Base-by-base conservation (phyloP, 305 asterid species). In the Fraxinus sp. region DNA sequence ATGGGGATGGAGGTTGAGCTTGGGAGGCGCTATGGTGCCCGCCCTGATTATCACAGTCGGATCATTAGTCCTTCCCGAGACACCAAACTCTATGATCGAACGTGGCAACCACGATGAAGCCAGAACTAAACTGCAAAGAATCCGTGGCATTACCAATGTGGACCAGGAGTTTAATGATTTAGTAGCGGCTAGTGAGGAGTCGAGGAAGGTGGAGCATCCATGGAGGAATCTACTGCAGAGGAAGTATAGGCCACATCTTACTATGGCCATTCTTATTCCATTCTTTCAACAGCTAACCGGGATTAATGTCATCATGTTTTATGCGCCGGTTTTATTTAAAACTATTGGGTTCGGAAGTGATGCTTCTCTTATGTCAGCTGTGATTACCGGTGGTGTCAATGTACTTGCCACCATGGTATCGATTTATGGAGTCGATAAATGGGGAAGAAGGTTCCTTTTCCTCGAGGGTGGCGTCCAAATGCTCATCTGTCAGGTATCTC, bases 261-360 rank as follows among this genome's bases (percentile, higher is more conserved):
- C 95, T 0, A 93, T 93, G 97, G 98, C 98, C 1, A 82, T 95
- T 0, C 72, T 80, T 8, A 92, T 94, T 18, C 98, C 98, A 0
- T 88, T 88, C 80, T 92, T 93, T 79, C 98, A 95, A 77, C 98
- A 95, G 83, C 90, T 95, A 14, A 92, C 98, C 0, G 98, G 98
- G n/a, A 93, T 94, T 16, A 94, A 94, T 5, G 97, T 94, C 62
- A 92, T 94, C 83, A 91, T 91, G 90, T 92, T 93, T 70, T 95
- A 93, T 26, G 98, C 98, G 0, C 98, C 98, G 0, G 97, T 93
- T 5, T 70, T 95, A 86, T 93, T 95, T 35, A 88, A 86, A 59
- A 95, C 98, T 0, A 90, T 95, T 9, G 98, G 98, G 1, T 95
- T 95, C 10, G 94, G 91, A 1, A 41, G 41, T 33, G 85, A 90